Evolutionary conservation across 164 flowering plant species (phyloP).

Genomic region (Vitis rotundifolia): DNA sequence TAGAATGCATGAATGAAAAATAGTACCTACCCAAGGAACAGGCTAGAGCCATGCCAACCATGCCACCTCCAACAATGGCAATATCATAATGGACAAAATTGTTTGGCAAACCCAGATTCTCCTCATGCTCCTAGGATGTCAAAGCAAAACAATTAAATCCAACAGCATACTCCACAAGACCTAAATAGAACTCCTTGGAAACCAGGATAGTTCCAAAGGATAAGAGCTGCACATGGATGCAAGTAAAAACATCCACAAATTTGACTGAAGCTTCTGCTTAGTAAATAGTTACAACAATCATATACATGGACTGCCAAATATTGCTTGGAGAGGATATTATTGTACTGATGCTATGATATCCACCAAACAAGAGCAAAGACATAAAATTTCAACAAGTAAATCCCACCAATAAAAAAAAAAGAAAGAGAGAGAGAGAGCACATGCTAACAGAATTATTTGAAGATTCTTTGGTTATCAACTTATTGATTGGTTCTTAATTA

Average conservation of each 20-base stretch:
- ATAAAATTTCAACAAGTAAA: too few relatives aligned
- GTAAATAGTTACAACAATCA: too few relatives aligned
- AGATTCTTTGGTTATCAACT: too few relatives aligned
- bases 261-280: too few relatives aligned
- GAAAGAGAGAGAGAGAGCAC: too few relatives aligned
- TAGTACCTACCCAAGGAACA: conserved; percentile 73
- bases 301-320: too few relatives aligned
- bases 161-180: conserved; percentile 1
- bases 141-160: conserved; percentile 3
- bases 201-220: not conserved
- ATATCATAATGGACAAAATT: conserved; percentile 55
- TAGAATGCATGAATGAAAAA: not conserved
- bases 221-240: not conserved
- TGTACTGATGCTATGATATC: too few relatives aligned
- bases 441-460: too few relatives aligned
- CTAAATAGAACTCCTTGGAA: conserved; percentile 6
- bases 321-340: too few relatives aligned
- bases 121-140: conserved; percentile 29
- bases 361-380: too few relatives aligned
- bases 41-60: conserved; percentile 98
- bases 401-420: too few relatives aligned
- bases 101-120: conserved; percentile 21
- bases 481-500: too few relatives aligned
- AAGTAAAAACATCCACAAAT: not conserved
- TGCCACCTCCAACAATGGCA: conserved; percentile 98